A percentile compares a stretch with the other conserved stretches of the same genome.
phyloP scores from a whole-genome alignment of 129 eudicot genomes.

The sunflower (Helianthus annuus) region HanXRQr2.0-SUNRISE NC_035441.2:156396811-156397310 shows the following conservation, averaged over 20 bases:
- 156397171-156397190: background rate
- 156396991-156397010: background rate
- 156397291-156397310: background rate
- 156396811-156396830: too few species aligned
- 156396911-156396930: conserved; percentile 19
- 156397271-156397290: conserved; percentile 21
- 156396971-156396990: background rate
- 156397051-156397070: conserved; percentile 42
- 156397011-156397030: background rate
- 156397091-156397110: conserved; percentile 5
- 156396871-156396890: conserved; percentile 45
- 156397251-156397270: background rate
- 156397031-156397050: background rate
- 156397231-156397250: background rate
- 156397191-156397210: too few species aligned
- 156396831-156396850: conserved; percentile 38
- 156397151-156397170: conserved; percentile 21
- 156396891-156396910: conserved; percentile 43
- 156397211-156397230: conserved; percentile 5
- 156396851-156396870: conserved; percentile 52
- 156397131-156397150: conserved; percentile 27
- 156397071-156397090: conserved; percentile 40
- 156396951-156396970: conserved; percentile 17
- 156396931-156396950: conserved; percentile 22
- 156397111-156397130: background rate